These are phyloP conservation scores for Syzygium jambos DNA, from an alignment of 345 rosid genomes.

Conservation along the genomic window DNA sequence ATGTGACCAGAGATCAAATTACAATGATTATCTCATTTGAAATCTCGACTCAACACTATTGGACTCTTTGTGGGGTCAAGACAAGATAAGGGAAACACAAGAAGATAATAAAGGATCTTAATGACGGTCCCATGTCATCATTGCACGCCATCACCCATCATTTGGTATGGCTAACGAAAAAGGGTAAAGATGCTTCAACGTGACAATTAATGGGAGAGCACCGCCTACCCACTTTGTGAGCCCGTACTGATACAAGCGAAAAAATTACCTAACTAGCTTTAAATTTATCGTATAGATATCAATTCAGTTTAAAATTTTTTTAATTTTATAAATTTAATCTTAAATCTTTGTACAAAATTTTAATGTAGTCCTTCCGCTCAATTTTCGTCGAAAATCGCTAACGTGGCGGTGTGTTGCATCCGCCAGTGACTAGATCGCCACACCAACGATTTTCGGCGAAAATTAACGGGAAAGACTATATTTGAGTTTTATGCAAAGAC, in stretches of 20 bases:
- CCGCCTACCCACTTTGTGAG: conserved; percentile 1
- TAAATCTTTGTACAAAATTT: not conserved
- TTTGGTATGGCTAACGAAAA: conserved; percentile 10
- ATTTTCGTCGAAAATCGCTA: accelerated
- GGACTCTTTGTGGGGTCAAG: not conserved
- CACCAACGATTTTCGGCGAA: not conserved
- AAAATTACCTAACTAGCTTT: too few species aligned
- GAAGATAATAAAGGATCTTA: not conserved
- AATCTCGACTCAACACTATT: not conserved
- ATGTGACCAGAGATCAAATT: not conserved
- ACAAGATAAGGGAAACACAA: conserved; percentile 11
- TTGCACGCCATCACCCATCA: conserved; percentile 28
- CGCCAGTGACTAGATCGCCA: accelerated
- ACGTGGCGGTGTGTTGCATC: accelerated
- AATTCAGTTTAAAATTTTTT: not conserved
- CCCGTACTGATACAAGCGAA: not conserved
- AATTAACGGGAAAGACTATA: accelerated
- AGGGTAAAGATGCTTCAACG: conserved; percentile 20
- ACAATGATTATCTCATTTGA: not conserved
- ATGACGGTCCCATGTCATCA: conserved; percentile 36
- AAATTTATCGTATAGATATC: accelerated
- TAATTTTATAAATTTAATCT: not conserved
- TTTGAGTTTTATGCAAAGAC: not conserved
- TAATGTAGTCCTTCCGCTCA: not conserved
- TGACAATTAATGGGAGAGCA: conserved; percentile 6